These are phyloP conservation scores for Ustilago lituana DNA, from an alignment of 1,284 basidiomycete species.

Conservation along the genomic window DNA sequence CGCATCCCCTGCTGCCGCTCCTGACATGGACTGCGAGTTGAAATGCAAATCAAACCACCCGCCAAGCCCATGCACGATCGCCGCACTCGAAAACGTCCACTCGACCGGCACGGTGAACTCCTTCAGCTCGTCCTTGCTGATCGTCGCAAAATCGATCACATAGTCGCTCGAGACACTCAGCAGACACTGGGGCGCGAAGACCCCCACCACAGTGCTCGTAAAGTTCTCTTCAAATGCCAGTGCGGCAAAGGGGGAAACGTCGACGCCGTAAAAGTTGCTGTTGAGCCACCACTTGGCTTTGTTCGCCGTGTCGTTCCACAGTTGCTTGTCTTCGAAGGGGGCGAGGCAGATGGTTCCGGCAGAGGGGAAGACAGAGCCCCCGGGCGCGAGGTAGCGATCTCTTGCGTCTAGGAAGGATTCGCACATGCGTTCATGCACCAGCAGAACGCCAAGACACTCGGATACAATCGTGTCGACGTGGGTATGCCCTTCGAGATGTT, in stretches of 20 bases:
- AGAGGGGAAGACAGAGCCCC: slow-evolving; percentile 69
- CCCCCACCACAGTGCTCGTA: slow-evolving; percentile 58
- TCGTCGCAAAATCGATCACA: slow-evolving; percentile 57
- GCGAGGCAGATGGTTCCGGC: slow-evolving; percentile 70
- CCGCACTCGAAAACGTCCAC: slow-evolving; percentile 45
- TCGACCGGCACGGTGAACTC: slow-evolving; percentile 59
- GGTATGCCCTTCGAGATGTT: slow-evolving; percentile 39
- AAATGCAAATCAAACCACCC: slow-evolving; percentile 65
- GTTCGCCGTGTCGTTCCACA: slow-evolving; percentile 70
- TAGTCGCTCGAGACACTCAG: slow-evolving; percentile 54
- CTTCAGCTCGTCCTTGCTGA: slow-evolving; percentile 49
- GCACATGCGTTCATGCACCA: slow-evolving; percentile 71
- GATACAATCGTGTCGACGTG: slow-evolving; percentile 71
- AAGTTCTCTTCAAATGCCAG: slow-evolving; percentile 59
- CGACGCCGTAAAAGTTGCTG: slow-evolving; percentile 63
- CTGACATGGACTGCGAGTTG: slow-evolving; percentile 33
- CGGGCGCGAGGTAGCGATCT: slow-evolving; percentile 69
- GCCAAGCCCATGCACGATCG: slow-evolving; percentile 59
- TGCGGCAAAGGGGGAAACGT: slow-evolving; percentile 56
- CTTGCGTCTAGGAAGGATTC: slow-evolving; percentile 70
- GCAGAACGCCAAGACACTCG: slow-evolving; percentile 71
- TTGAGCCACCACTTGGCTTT: slow-evolving; percentile 67
- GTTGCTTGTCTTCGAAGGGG: slow-evolving; percentile 70
- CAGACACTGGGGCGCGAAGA: slow-evolving; percentile 54
- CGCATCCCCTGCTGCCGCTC: neutral